These are phyloP conservation scores for Tricholoma terreum DNA, from an alignment of 768 basidiomycete genomes.

Conservation along the genomic window DNA sequence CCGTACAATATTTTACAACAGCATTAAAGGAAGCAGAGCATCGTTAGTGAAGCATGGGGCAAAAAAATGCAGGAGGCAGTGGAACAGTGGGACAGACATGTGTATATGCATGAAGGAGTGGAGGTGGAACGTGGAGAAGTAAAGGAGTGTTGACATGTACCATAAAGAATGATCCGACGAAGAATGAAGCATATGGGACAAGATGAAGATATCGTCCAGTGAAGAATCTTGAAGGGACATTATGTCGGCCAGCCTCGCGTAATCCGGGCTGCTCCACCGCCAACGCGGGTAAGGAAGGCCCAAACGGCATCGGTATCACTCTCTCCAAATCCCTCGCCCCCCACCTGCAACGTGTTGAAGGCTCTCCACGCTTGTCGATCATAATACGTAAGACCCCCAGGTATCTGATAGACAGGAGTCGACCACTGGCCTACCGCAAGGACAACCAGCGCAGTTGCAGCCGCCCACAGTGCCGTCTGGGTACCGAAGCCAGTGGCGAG, in stretches of 20 bases:
- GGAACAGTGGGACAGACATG: background rate
- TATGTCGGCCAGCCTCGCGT: slow-evolving; percentile 79
- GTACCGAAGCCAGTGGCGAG: slow-evolving; percentile 33
- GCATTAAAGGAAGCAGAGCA: slow-evolving; percentile 10
- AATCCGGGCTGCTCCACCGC: slow-evolving; percentile 71
- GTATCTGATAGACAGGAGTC: slow-evolving; percentile 44
- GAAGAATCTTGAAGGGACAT: slow-evolving; percentile 2
- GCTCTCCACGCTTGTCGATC: slow-evolving; percentile 78
- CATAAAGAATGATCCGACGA: background rate
- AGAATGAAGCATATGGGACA: background rate
- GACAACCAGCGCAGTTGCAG: slow-evolving; percentile 60
- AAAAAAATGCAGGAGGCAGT: slow-evolving; percentile 1
- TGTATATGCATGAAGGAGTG: slow-evolving; percentile 3
- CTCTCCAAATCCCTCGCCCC: slow-evolving; percentile 65
- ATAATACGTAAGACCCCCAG: slow-evolving; percentile 69
- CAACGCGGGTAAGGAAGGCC: slow-evolving; percentile 67
- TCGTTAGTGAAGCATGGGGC: background rate
- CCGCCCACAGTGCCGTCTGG: slow-evolving; percentile 56
- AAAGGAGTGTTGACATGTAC: slow-evolving; percentile 3
- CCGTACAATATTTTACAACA: slow-evolving; percentile 30
- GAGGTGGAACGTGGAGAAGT: background rate
- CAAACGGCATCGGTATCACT: slow-evolving; percentile 64
- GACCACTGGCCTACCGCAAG: slow-evolving; percentile 60
- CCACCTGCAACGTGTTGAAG: slow-evolving; percentile 69
- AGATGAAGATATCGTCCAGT: background rate